These are phyloP conservation scores for Colletotrichum siamense DNA, from an alignment of 2,329 filamentous ascomycete genomes.

Conservation along the genomic window DNA sequence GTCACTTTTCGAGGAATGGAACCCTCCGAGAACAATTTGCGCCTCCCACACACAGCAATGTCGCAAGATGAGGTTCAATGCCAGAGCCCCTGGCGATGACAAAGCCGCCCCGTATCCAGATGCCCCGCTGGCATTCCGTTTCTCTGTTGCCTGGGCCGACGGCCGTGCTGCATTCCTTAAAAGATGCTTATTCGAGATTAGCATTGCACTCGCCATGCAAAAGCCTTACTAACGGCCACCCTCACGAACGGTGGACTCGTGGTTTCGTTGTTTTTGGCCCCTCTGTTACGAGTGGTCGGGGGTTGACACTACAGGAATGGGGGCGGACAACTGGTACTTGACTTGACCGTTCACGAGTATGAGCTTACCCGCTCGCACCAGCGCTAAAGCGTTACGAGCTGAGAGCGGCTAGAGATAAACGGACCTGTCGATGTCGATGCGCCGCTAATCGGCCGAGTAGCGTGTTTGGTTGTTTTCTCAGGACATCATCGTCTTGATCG, in stretches of 20 bases:
- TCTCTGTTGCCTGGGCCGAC: neutral
- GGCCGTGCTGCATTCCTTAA: neutral
- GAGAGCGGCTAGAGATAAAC: neutral
- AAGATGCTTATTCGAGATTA: conserved; percentile 1
- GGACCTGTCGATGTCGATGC: neutral
- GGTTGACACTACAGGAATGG: neutral
- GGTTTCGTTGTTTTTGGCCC: neutral
- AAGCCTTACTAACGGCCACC: neutral
- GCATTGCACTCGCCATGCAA: conserved; percentile 8
- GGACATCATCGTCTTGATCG: neutral
- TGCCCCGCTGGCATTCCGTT: neutral
- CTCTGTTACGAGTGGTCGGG: neutral
- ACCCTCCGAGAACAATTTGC: neutral
- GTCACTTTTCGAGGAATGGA: neutral
- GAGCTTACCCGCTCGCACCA: neutral
- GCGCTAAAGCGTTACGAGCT: neutral
- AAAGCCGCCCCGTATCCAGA: neutral
- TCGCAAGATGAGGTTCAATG: neutral
- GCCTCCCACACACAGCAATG: neutral
- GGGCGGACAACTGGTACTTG: neutral
- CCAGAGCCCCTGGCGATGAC: neutral
- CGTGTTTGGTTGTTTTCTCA: neutral
- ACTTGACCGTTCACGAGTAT: neutral
- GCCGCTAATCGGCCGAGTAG: neutral
- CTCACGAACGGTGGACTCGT: neutral